phyloP scores from a whole-genome alignment of 306 rosid genomes.

The Gleditsia sinensis region DNA sequence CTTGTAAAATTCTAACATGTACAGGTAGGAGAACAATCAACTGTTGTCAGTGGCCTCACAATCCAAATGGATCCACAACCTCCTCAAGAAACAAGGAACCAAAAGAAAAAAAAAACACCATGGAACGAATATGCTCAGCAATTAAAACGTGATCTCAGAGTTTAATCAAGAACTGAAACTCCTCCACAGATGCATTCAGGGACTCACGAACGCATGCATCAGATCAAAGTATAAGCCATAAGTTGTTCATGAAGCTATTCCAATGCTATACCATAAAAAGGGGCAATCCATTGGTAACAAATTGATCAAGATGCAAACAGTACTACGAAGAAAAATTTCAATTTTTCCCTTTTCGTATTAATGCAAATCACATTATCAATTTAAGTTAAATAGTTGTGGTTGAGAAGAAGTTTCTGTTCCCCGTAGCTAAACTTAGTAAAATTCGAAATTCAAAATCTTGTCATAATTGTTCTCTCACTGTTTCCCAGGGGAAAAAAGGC shows the following conservation, averaged over 20 bases:
- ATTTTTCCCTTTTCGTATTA: neutral
- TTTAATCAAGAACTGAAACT: neutral
- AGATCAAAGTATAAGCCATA: neutral
- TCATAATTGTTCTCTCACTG: neutral
- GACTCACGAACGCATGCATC: neutral
- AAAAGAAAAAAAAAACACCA: too few species aligned
- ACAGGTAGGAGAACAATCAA: neutral
- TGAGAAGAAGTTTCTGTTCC: neutral
- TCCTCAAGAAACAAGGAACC: neutral
- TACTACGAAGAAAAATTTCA: neutral
- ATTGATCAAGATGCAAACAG: neutral
- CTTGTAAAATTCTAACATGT: neutral
- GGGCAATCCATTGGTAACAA: neutral
- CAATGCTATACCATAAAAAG: neutral
- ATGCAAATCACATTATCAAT: neutral
- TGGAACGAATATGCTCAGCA: neutral
- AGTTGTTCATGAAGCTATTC: neutral
- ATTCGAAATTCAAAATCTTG: neutral
- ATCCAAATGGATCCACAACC: neutral
- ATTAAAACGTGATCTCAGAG: neutral
- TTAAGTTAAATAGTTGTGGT: neutral
- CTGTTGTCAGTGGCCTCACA: neutral
- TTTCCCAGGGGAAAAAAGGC: neutral
- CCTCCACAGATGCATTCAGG: neutral
- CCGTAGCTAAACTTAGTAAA: neutral